A percentile compares a stretch with the other conserved stretches of the same genome.
Evolutionary conservation across 495 filamentous ascomycete species (phyloP).

Genomic region (Neurospora cerealis): DNA sequence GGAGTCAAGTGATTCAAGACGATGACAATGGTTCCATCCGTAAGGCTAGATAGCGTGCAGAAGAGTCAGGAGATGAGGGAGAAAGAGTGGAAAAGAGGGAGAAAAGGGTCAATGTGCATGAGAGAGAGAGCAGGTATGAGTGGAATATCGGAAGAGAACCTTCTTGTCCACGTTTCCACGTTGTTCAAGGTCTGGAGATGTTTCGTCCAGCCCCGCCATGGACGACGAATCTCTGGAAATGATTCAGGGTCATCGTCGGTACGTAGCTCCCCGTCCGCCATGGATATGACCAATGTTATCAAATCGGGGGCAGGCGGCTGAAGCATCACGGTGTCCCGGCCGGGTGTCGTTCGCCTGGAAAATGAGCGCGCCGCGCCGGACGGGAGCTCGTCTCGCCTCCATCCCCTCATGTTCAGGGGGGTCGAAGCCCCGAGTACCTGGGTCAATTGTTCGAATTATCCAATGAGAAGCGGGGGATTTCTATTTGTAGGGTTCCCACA

Average conservation of each 20-base stretch:
- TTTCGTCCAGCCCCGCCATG: neutral
- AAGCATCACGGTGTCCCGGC: neutral
- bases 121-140: neutral
- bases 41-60: neutral
- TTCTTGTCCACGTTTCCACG: neutral
- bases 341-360: neutral
- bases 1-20: neutral
- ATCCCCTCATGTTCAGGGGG: neutral
- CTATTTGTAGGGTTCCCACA: neutral
- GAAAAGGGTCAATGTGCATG: neutral
- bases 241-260: neutral
- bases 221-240: neutral
- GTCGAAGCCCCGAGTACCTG: neutral
- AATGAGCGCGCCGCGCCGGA: neutral
- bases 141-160: neutral
- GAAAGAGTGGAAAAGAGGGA: neutral
- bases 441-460: neutral
- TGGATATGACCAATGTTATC: neutral
- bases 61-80: neutral
- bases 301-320: neutral
- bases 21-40: neutral
- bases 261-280: neutral
- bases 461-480: neutral
- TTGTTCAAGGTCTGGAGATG: neutral
- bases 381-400: neutral